phyloP scores from a whole-genome alignment of 495 filamentous ascomycete genomes.

The Talaromyces proteolyticus region DNA sequence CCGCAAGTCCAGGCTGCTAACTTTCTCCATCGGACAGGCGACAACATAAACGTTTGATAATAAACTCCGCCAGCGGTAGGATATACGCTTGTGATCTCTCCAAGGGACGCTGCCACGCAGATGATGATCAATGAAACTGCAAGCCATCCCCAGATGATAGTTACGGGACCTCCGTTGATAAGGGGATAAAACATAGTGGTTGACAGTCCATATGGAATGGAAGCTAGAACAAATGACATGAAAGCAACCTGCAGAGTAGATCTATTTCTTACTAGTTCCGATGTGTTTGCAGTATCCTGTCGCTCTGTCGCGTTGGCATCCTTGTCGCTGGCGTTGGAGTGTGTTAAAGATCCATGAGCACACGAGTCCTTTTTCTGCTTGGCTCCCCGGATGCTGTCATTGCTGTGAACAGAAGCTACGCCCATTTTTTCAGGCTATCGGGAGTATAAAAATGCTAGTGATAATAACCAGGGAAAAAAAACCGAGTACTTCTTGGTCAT shows the following conservation, averaged over 20 bases:
- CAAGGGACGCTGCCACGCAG: neutral
- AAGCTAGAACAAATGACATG: neutral
- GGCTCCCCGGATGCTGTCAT: neutral
- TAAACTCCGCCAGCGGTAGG: neutral
- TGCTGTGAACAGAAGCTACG: neutral
- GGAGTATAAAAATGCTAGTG: neutral
- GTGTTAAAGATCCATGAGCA: no score
- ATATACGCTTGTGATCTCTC: neutral
- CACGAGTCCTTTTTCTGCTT: no score
- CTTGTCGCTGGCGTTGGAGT: neutral
- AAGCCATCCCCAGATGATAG: neutral
- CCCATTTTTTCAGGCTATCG: neutral
- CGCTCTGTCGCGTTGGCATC: neutral
- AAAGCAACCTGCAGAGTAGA: neutral
- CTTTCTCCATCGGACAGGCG: neutral
- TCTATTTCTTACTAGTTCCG: neutral
- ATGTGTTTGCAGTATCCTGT: neutral
- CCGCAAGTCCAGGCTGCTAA: neutral
- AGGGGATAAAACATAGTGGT: neutral
- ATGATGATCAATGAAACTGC: neutral
- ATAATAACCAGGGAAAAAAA: neutral
- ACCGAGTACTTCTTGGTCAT: neutral
- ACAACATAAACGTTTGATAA: constrained; percentile 11
- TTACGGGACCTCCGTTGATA: neutral
- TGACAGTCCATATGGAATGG: neutral